Evolutionary conservation across 257 asterid species (phyloP).

Genomic region (Nicotiana obtusifolia): DNA sequence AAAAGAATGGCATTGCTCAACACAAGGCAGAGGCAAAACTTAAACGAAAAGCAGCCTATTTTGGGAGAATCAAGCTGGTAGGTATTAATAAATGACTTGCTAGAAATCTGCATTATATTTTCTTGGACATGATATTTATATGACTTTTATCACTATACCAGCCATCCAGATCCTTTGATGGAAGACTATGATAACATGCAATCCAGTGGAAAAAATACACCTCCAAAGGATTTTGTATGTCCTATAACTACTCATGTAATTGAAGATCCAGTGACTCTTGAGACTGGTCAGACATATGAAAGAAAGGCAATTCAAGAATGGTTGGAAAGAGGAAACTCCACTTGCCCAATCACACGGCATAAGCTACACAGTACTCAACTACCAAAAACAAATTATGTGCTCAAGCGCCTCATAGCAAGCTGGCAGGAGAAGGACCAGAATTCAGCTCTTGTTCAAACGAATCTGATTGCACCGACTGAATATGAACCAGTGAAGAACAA

Average conservation of each 20-base stretch:
- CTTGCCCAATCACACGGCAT: slow-evolving; percentile 87
- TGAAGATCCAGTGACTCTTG: slow-evolving; percentile 79
- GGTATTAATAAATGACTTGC: slow-evolving; percentile 9
- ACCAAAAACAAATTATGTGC: slow-evolving; percentile 75
- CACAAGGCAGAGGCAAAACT: slow-evolving; percentile 25
- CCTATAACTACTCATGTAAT: slow-evolving; percentile 72
- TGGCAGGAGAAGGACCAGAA: slow-evolving; percentile 50
- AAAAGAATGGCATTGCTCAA: slow-evolving; percentile 32
- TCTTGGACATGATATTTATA: background rate
- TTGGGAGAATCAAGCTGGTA: slow-evolving; percentile 40
- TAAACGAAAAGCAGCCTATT: slow-evolving; percentile 23
- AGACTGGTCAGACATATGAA: slow-evolving; percentile 82
- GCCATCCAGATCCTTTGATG: slow-evolving; percentile 44
- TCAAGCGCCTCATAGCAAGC: slow-evolving; percentile 74
- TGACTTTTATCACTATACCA: slow-evolving; percentile 19
- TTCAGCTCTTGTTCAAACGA: slow-evolving; percentile 10
- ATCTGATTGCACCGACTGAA: slow-evolving; percentile 13
- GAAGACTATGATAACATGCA: slow-evolving; percentile 29
- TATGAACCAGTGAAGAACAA: slow-evolving; percentile 17
- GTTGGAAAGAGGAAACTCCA: slow-evolving; percentile 64
- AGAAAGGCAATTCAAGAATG: slow-evolving; percentile 77
- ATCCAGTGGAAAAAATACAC: slow-evolving; percentile 34
- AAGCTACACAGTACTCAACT: slow-evolving; percentile 37
- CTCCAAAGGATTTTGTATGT: slow-evolving; percentile 80
- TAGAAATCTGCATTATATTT: background rate